These are phyloP conservation scores for Chimonanthus salicifolius DNA, from an alignment of 164 flowering plant species.

Conservation along the genomic window DNA sequence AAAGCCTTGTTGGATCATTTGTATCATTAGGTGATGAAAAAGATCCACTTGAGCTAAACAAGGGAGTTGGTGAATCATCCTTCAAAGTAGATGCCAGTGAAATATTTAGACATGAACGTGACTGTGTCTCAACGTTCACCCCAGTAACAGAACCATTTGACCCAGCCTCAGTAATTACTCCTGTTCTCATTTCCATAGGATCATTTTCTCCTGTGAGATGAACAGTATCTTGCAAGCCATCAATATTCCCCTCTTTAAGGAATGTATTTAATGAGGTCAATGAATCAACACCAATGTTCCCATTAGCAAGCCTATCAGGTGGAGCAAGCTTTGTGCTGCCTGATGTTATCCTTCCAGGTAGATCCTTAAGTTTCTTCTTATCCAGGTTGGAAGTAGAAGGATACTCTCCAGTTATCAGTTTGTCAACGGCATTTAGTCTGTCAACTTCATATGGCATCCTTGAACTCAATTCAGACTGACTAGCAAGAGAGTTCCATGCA, in stretches of 20 bases:
- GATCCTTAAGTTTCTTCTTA: conserved; percentile 38
- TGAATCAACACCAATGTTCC: conserved; percentile 33
- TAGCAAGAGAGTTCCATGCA: conserved; percentile 36
- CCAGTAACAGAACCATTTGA: conserved; percentile 31
- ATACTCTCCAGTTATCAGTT: conserved; percentile 28
- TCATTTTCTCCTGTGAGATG: conserved; percentile 6
- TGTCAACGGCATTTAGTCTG: conserved; percentile 25
- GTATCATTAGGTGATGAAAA: conserved; percentile 30
- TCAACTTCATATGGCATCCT: conserved; percentile 45
- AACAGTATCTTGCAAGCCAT: conserved; percentile 15
- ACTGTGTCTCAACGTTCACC: conserved; percentile 29
- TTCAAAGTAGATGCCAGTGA: conserved; percentile 30
- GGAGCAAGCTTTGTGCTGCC: conserved; percentile 34
- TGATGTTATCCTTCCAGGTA: conserved; percentile 36
- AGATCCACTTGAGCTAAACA: conserved; percentile 32
- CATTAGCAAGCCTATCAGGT: conserved; percentile 36
- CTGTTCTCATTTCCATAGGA: conserved; percentile 15
- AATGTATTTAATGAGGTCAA: conserved; percentile 11
- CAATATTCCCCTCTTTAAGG: conserved; percentile 8
- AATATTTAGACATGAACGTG: conserved; percentile 28
- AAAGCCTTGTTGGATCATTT: conserved; percentile 29
- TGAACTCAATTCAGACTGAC: conserved; percentile 41
- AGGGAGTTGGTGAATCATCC: conserved; percentile 39
- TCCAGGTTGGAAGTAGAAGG: conserved; percentile 33
- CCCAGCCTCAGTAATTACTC: conserved; percentile 17